phyloP scores from a whole-genome alignment of 257 asterid species.

The Fraxinus quadrangulata region DNA sequence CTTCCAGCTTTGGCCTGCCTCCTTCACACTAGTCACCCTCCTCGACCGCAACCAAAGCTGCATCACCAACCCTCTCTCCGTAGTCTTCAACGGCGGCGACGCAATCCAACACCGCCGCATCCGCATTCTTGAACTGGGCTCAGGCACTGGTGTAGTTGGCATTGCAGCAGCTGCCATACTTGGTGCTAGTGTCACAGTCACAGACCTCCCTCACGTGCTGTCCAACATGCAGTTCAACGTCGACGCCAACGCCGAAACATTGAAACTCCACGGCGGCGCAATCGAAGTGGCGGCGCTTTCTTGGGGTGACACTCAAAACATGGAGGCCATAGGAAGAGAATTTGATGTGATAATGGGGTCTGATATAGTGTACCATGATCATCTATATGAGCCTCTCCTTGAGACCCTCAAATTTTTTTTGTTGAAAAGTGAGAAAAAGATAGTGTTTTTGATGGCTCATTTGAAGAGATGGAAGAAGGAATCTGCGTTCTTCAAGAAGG shows the following conservation, averaged over 20 bases:
- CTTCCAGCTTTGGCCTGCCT: conserved; percentile 98
- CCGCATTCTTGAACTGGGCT: conserved; percentile 85
- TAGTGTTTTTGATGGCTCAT: conserved; percentile 75
- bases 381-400: conserved; percentile 63
- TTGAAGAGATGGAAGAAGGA: conserved; percentile 87
- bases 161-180: conserved; percentile 84
- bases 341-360: conserved; percentile 74
- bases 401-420: conserved; percentile 51
- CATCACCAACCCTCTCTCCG: conserved; percentile 28
- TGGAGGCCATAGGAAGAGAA: conserved; percentile 62
- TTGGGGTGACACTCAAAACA: conserved; percentile 65
- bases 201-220: conserved; percentile 85
- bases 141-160: conserved; percentile 91
- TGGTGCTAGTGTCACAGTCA: conserved; percentile 67
- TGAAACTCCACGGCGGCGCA: conserved; percentile 46
- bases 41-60: conserved; percentile 46
- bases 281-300: conserved; percentile 55
- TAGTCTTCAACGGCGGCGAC: conserved; percentile 19
- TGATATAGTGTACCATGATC: conserved; percentile 80
- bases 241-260: conserved; percentile 49
- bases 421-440: conserved; percentile 37
- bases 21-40: conserved; percentile 65
- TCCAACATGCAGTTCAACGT: conserved; percentile 66
- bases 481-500: conserved; percentile 61
- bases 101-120: conserved; percentile 28